Base-by-base conservation (phyloP, 306 rosid species). In the Clitoria ternatea region DNA sequence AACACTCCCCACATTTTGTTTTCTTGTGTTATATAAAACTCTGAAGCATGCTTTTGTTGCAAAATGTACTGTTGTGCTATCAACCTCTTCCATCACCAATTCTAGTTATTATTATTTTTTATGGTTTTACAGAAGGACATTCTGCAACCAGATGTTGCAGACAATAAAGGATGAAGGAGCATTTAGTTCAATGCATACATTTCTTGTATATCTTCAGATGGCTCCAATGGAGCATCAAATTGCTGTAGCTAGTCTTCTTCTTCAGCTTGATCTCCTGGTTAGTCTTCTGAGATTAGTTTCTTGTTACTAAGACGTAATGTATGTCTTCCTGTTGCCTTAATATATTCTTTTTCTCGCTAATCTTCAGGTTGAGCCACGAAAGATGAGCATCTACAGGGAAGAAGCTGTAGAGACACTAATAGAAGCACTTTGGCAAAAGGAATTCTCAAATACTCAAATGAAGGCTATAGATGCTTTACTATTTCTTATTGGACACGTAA, bases 251-350 rank as follows among this genome's bases (percentile, higher is more conserved):
- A 81, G 89, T 63, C 98, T 93, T 77, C 92, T 93, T 72, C 92
- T 93, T 75, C 98, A 93, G 85, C 90, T 93, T 74, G 98, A 93
- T 88, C 98, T 90, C 71, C 79, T 90, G 92, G 98, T 90, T 77
- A 74, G 87, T 54, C 74, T 77, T 76, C 30, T 4, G 43, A 53
- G 62, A 56, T 44, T 26, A 66, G 27, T 26, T 29, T 36, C 20
- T 62, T 32, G 45, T 42, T 18, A 42, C 45, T 77, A 14, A 63
- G 7, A 50, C 33, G 40, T 24, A 37, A 45, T 50, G 47, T 33
- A 18, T 55, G 18, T 3, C 66, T 32, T 54, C 42, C 17, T 8
- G 15, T 42, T 22, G 20, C 42, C 27, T 27, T 30, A 11, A 24
- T 68, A 70, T 22, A 63, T 39, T 67, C 73, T 48, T 67, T 11